Evolutionary conservation across 164 flowering plant species (phyloP).

Genomic region (Magnolia changhungtana): DNA sequence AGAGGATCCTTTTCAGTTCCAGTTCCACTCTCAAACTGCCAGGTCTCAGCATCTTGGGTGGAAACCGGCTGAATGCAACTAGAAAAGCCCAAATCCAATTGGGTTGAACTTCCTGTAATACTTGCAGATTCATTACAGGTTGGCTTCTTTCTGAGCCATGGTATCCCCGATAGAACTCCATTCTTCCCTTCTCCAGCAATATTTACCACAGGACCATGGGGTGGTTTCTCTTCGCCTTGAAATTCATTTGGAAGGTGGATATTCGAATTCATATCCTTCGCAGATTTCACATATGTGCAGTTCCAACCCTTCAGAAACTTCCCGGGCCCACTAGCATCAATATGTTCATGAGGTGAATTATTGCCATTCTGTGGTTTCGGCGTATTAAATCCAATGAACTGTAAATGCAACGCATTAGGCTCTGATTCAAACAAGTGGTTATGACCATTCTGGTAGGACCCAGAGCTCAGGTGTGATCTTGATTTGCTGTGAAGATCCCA

Average conservation of each 20-base stretch:
- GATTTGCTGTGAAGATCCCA: conserved; percentile 14
- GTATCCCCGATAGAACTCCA: conserved; percentile 22
- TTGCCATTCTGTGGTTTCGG: conserved; percentile 10
- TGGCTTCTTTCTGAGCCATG: conserved; percentile 32
- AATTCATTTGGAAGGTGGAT: conserved; percentile 28
- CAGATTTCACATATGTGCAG: conserved; percentile 31
- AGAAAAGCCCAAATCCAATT: conserved; percentile 19
- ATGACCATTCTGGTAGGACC: conserved; percentile 19
- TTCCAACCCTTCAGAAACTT: conserved; percentile 29
- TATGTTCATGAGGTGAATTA: conserved; percentile 22
- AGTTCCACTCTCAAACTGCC: conserved; percentile 14
- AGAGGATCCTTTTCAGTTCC: conserved; percentile 22
- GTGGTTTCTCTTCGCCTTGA: conserved; percentile 17
- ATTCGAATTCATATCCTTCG: conserved; percentile 34
- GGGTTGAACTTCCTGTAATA: conserved; percentile 15
- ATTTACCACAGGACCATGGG: conserved; percentile 18
- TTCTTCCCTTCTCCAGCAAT: conserved; percentile 29
- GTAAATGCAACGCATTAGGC: conserved; percentile 19
- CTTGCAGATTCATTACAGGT: conserved; percentile 11
- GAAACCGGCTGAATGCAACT: conserved; percentile 12
- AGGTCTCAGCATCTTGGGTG: background rate
- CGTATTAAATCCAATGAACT: conserved; percentile 26
- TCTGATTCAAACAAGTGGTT: conserved; percentile 15
- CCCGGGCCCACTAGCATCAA: conserved; percentile 14
- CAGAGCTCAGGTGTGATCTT: conserved; percentile 18